phyloP scores from a whole-genome alignment of 352 stramenopile genomes.

The Globisporangium cylindrosporum region DNA sequence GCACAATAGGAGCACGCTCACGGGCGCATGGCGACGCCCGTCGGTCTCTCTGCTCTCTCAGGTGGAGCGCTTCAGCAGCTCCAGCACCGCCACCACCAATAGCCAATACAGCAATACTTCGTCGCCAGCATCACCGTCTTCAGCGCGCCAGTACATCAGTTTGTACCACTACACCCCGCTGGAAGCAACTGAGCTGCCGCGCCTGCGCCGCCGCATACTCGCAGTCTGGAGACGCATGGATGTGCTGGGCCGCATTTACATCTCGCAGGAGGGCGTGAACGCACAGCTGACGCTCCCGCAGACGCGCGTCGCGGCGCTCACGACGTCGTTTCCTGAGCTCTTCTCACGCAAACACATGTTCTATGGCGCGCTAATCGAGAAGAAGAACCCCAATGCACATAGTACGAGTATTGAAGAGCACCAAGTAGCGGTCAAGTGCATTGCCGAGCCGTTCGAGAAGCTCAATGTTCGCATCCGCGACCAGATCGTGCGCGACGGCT shows the following conservation, averaged over 20 bases:
- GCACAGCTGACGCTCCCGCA: slow-evolving; percentile 92
- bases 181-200: slow-evolving; percentile 25
- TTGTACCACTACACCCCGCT: slow-evolving; percentile 44
- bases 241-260: slow-evolving; percentile 83
- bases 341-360: slow-evolving; percentile 11
- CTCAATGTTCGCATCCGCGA: slow-evolving; percentile 88
- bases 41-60: neutral
- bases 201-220: slow-evolving; percentile 31
- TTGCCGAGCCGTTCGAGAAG: slow-evolving; percentile 23
- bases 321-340: slow-evolving; percentile 26
- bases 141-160: slow-evolving; percentile 34
- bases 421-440: too few relatives aligned
- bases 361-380: slow-evolving; percentile 1
- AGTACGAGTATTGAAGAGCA: neutral
- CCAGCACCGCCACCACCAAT: neutral
- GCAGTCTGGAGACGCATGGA: slow-evolving; percentile 44
- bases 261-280: slow-evolving; percentile 93
- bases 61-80: neutral
- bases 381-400: too few relatives aligned
- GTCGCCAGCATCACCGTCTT: neutral
- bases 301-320: slow-evolving; percentile 58
- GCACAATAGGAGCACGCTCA: neutral
- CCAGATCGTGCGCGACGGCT: slow-evolving; percentile 91
- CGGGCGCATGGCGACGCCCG: neutral
- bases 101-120: neutral